Evolutionary conservation across 345 rosid species (phyloP).

Genomic region (Dipteronia sinensis): DNA sequence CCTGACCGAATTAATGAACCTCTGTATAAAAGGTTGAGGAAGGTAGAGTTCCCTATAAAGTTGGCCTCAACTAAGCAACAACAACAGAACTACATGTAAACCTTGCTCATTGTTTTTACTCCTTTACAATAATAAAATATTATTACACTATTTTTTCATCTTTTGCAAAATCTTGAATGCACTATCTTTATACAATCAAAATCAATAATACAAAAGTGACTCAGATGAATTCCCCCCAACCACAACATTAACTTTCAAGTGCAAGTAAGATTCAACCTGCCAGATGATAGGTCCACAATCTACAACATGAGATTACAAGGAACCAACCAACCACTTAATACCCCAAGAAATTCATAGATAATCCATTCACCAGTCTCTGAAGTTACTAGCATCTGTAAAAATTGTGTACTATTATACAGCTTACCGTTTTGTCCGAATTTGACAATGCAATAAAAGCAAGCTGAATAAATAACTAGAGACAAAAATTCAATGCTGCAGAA

Average conservation of each 20-base stretch:
- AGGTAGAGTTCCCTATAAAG: background rate
- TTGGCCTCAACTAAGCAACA: background rate
- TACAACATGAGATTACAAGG: background rate
- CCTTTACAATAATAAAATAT: background rate
- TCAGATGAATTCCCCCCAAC: background rate
- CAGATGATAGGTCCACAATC: conserved; percentile 7
- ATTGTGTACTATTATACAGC: background rate
- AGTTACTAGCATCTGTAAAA: background rate
- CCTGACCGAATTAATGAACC: background rate
- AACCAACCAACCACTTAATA: conserved; percentile 21
- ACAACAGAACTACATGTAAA: background rate
- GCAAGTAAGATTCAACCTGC: conserved; percentile 19
- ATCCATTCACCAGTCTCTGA: background rate
- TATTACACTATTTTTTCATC: background rate
- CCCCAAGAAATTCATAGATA: background rate
- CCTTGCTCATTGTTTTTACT: background rate
- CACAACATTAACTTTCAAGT: background rate
- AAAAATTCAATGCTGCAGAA: background rate
- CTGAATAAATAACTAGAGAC: background rate
- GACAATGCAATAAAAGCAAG: background rate
- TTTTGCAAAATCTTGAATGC: background rate
- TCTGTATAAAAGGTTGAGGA: background rate
- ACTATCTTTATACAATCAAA: background rate
- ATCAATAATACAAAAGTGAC: background rate
- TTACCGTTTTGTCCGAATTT: conserved; percentile 3